These are phyloP conservation scores for Penicillium sp. DNA, from an alignment of 2,329 filamentous ascomycete genomes.

Conservation along the genomic window DNA sequence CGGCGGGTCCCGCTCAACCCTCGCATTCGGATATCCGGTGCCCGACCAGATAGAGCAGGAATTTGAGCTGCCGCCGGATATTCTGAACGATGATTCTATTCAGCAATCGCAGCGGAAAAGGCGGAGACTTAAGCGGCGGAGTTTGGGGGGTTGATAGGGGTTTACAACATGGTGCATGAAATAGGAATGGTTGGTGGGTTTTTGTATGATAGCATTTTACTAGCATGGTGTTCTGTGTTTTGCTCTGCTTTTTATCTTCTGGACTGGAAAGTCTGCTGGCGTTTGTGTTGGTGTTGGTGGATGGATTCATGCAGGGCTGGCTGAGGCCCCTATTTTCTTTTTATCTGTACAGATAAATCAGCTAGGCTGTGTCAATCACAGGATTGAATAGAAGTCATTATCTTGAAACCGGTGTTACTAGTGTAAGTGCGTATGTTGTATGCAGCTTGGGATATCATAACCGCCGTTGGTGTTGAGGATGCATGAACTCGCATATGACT, in stretches of 20 bases:
- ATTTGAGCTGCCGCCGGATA: slow-evolving; percentile 64
- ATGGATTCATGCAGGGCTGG: not conserved
- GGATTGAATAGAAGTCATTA: not conserved
- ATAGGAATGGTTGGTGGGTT: not conserved
- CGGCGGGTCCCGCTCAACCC: slow-evolving; percentile 50
- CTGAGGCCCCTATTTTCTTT: not conserved
- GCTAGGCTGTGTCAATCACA: not conserved
- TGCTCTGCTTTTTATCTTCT: not conserved
- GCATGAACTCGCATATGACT: not conserved
- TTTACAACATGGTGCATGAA: not conserved
- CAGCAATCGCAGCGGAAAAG: slow-evolving; percentile 34
- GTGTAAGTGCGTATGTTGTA: not conserved
- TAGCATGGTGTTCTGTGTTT: slow-evolving; percentile 7
- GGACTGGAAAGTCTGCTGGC: not conserved
- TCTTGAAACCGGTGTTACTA: not conserved
- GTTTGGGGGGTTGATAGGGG: slow-evolving; percentile 10
- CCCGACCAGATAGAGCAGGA: slow-evolving; percentile 63
- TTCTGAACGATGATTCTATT: slow-evolving; percentile 39
- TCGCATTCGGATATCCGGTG: slow-evolving; percentile 73
- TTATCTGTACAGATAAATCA: not conserved
- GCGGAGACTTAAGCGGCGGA: slow-evolving; percentile 29
- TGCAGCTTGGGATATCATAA: not conserved
- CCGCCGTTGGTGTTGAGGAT: not conserved
- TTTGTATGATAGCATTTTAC: slow-evolving; percentile 18
- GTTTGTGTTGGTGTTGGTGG: not conserved